phyloP scores from a whole-genome alignment of 192 early-diverging fungal genomes.

The Allomyces macrogynus region DNA sequence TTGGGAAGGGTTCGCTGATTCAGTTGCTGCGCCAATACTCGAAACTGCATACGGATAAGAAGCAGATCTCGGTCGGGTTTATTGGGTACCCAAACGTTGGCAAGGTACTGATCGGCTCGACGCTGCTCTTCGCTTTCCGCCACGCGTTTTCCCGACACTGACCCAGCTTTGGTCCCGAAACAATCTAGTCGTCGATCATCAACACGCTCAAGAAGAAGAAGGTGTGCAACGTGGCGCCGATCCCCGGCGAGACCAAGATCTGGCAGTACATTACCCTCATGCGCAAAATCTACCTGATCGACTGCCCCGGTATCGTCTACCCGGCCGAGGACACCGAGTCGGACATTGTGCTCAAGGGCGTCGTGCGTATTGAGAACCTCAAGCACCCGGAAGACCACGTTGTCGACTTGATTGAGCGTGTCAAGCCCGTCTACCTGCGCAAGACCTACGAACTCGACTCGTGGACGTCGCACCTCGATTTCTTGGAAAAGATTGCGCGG shows the following conservation, averaged over 20 bases:
- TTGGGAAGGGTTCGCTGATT: conserved; percentile 93
- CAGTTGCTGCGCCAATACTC: conserved; percentile 95
- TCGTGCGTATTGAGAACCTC: conserved; percentile 84
- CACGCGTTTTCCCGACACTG: not conserved
- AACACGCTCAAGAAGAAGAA: conserved; percentile 90
- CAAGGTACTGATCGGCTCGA: conserved; percentile 16
- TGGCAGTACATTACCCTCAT: conserved; percentile 99
- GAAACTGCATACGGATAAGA: conserved; percentile 83
- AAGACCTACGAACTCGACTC: conserved; percentile 74
- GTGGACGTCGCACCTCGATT: conserved; percentile 77
- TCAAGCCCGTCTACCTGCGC: conserved; percentile 73
- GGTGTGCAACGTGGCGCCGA: conserved; percentile 93
- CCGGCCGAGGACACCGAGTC: conserved; percentile 72
- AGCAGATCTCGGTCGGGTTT: conserved; percentile 95
- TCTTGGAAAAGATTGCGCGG: conserved; percentile 69
- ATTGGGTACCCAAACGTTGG: conserved; percentile 97
- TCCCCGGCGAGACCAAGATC: conserved; percentile 93
- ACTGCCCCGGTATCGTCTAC: conserved; percentile 95
- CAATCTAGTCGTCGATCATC: conserved; percentile 63
- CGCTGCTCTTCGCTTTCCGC: not conserved
- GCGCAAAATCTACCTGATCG: conserved; percentile 94
- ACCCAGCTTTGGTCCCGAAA: conserved; percentile 3
- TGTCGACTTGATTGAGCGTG: conserved; percentile 54
- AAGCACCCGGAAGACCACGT: conserved; percentile 77
- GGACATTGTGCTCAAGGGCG: conserved; percentile 93